Evolutionary conservation across 495 filamentous ascomycete species (phyloP).

Genomic region (Lepraria neglecta): DNA sequence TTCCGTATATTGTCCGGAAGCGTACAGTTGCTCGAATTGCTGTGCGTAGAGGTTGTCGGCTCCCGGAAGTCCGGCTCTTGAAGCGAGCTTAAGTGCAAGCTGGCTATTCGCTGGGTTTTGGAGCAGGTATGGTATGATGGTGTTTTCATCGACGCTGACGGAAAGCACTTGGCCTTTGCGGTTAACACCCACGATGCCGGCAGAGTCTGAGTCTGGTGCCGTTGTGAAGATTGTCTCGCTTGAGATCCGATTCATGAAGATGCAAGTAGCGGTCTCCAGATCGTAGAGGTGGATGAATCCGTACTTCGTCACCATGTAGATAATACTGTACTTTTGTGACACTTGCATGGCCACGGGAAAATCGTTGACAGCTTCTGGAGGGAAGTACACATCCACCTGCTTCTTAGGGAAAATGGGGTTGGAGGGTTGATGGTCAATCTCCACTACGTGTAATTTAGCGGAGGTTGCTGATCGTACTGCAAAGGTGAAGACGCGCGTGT

Average conservation of each 20-base stretch:
- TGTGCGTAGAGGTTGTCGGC: conserved; percentile 91
- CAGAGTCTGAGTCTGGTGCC: conserved; percentile 71
- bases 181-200: conserved; percentile 91
- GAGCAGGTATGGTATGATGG: conserved; percentile 86
- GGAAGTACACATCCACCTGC: conserved; percentile 96
- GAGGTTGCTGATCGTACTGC: conserved; percentile 80
- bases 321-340: conserved; percentile 87
- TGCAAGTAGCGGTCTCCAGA: conserved; percentile 90
- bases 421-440: conserved; percentile 85
- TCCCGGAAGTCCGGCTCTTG: conserved; percentile 84
- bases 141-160: conserved; percentile 85
- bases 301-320: conserved; percentile 97
- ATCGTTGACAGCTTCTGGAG: conserved; percentile 85
- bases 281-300: conserved; percentile 99
- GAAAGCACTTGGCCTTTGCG: conserved; percentile 93
- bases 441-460: conserved; percentile 95
- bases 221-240: conserved; percentile 98
- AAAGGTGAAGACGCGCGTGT: conserved; percentile 95
- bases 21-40: conserved; percentile 82
- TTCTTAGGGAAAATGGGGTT: conserved; percentile 90
- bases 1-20: conserved; percentile 67
- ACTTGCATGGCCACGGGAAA: conserved; percentile 99
- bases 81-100: conserved; percentile 91
- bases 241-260: conserved; percentile 99
- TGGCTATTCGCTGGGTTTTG: conserved; percentile 88